Conservation (phyloP, 805 yeast species). For the Saccharomycopsis sp. region DNA sequence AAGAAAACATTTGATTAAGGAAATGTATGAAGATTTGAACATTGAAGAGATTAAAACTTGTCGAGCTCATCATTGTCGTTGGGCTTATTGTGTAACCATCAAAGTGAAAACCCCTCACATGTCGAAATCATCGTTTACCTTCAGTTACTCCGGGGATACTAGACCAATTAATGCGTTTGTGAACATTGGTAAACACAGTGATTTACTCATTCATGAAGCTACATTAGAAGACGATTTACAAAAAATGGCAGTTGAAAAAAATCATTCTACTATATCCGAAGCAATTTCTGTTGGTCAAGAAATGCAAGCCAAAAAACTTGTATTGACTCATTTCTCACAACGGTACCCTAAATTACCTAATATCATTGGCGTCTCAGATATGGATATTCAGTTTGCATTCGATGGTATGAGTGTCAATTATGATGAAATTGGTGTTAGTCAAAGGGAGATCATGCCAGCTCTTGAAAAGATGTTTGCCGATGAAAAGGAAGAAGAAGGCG, state of each 20-base stretch:
- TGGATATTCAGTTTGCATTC: conserved; percentile 45
- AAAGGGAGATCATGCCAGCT: neutral
- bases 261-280: conserved; percentile 84
- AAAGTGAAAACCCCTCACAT: conserved; percentile 18
- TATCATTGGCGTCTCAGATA: conserved; percentile 27
- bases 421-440: conserved; percentile 33
- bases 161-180: conserved; percentile 65
- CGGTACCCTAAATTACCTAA: conserved; percentile 59
- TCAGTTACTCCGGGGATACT: conserved; percentile 93
- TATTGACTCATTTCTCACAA: conserved; percentile 90
- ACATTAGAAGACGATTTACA: conserved; percentile 75
- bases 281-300: conserved; percentile 63
- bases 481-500: neutral
- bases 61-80: conserved; percentile 77
- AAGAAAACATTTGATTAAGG: conserved; percentile 21
- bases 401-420: conserved; percentile 55
- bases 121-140: conserved; percentile 51
- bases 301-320: conserved; percentile 66
- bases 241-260: conserved; percentile 73
- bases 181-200: conserved; percentile 56
- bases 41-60: conserved; percentile 48
- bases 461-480: neutral
- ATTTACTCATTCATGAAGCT: conserved; percentile 86
- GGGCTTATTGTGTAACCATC: conserved; percentile 67
- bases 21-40: conserved; percentile 36